Conservation (phyloP, 805 yeast genomes). For the Wickerhamiella galacta region DNA sequence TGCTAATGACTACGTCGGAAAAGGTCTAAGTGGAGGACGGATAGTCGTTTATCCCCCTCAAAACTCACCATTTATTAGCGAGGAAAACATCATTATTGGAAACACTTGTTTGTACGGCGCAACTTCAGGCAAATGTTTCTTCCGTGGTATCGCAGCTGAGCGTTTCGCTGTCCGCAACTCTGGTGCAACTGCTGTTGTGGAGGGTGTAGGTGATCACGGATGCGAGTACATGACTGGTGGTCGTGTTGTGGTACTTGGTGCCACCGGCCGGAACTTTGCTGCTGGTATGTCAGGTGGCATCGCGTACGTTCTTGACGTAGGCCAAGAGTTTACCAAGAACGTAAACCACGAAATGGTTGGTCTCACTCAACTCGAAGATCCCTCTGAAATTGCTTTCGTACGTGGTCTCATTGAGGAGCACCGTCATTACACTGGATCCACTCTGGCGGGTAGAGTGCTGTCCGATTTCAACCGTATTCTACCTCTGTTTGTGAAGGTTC, state of each 20-base stretch:
- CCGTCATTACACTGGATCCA: slow-evolving; percentile 85
- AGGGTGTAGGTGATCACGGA: slow-evolving; percentile 96
- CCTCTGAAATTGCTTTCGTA: slow-evolving; percentile 83
- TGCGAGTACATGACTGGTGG: slow-evolving; percentile 99
- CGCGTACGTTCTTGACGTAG: slow-evolving; percentile 89
- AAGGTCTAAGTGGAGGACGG: slow-evolving; percentile 93
- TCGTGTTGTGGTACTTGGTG: slow-evolving; percentile 81
- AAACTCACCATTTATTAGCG: slow-evolving; percentile 71
- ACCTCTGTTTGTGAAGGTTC: slow-evolving; percentile 80
- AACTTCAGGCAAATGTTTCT: slow-evolving; percentile 83
- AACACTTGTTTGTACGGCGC: slow-evolving; percentile 98
- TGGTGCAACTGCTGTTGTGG: slow-evolving; percentile 93
- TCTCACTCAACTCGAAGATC: slow-evolving; percentile 58
- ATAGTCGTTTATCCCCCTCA: slow-evolving; percentile 82
- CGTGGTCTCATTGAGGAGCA: slow-evolving; percentile 91
- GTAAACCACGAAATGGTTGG: slow-evolving; percentile 75
- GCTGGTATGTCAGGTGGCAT: slow-evolving; percentile 99
- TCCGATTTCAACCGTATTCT: slow-evolving; percentile 75
- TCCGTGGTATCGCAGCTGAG: slow-evolving; percentile 96
- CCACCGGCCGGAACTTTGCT: slow-evolving; percentile 81
- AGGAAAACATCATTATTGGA: slow-evolving; percentile 91
- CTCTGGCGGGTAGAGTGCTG: slow-evolving; percentile 69
- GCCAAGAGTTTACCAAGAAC: slow-evolving; percentile 71
- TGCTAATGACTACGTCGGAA: slow-evolving; percentile 95
- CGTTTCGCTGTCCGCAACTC: slow-evolving; percentile 97